Evolutionary conservation across 352 stramenopile species (phyloP).

Genomic region (Pilasporangium apinafurcum): DNA sequence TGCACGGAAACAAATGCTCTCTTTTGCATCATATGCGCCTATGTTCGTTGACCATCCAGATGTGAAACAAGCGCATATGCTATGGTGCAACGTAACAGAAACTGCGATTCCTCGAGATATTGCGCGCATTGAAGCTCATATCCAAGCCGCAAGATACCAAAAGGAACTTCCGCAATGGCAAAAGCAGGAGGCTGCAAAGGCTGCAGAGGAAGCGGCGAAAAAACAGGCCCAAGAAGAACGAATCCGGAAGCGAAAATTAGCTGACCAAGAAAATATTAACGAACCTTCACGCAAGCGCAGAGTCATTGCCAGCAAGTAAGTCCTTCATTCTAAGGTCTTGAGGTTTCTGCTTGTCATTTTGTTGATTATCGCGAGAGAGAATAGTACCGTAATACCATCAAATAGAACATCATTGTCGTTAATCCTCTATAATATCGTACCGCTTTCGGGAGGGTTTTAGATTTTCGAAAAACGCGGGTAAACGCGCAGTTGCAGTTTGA

Average conservation of each 20-base stretch:
- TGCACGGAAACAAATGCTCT: slow-evolving; percentile 24
- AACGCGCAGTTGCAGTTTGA: no score
- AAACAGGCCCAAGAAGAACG: slow-evolving; percentile 1
- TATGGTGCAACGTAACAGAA: slow-evolving; percentile 69
- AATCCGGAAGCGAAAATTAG: not conserved
- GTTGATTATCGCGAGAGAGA: no score
- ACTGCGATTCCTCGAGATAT: slow-evolving; percentile 40
- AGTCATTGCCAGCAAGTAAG: no score
- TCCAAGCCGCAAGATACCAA: slow-evolving; percentile 39
- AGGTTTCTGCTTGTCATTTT: no score
- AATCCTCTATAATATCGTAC: no score
- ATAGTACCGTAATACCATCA: no score
- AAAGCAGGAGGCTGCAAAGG: slow-evolving; percentile 31
- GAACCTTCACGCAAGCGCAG: no score
- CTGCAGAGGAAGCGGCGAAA: slow-evolving; percentile 5
- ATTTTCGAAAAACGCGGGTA: no score
- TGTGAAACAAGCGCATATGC: slow-evolving; percentile 33
- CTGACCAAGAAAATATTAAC: not conserved
- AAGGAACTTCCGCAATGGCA: slow-evolving; percentile 51
- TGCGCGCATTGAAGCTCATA: slow-evolving; percentile 48
- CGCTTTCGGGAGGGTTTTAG: no score
- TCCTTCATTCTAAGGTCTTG: no score
- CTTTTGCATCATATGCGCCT: slow-evolving; percentile 46
- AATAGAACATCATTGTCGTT: no score
- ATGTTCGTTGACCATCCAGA: slow-evolving; percentile 64